Evolutionary conservation across 257 asterid genomes (phyloP), one percentile per base, ranked within the genome.

Genomic region (Fraxinus americana): DNA sequence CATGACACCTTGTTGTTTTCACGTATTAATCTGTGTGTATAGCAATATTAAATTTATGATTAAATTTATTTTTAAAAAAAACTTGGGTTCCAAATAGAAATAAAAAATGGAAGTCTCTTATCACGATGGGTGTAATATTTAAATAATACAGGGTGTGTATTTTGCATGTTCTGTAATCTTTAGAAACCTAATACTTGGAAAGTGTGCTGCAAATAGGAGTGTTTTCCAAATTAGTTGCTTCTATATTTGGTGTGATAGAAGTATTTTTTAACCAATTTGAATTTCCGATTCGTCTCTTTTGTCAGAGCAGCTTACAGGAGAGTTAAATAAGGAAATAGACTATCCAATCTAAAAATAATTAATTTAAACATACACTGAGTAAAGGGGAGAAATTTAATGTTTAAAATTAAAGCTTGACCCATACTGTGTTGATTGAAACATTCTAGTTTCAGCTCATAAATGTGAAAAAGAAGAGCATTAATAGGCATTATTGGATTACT

Each of bases 371-470:
- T 23, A 59, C 5, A 59, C 29, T 5, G 13, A 9, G 67, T 21
- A 59, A 21, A 59, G 32, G 29, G 23, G 63, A 16, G 7, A 16
- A 61, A 23, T 74, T 66, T 54, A 21, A 52, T 16, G 75, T 74
- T 61, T 45, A 65, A 25, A 70, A 59, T 73, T 57, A 29, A 19
- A 11, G 16, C 12, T 16, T 39, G 32, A 11, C 35, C 67, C 67
- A 7, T 19, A 41, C 10, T 30, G n/a, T 73, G 66, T 65, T 75
- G 85, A 67, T 25, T 70, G 74, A 50, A 67, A 27, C 34, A 38
- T 78, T 43, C 48, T 32, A 69, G 72, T 57, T 48, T 74, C 41
- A 73, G 43, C 23, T 50, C 35, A 69, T 67, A 77, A 70, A 70
- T 35, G 52, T 73, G 65, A 45, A 75, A 76, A 21, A 45, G 63